Conservation (phyloP, 2,329 filamentous ascomycete species). For the Aureobasidium vineae region DNA sequence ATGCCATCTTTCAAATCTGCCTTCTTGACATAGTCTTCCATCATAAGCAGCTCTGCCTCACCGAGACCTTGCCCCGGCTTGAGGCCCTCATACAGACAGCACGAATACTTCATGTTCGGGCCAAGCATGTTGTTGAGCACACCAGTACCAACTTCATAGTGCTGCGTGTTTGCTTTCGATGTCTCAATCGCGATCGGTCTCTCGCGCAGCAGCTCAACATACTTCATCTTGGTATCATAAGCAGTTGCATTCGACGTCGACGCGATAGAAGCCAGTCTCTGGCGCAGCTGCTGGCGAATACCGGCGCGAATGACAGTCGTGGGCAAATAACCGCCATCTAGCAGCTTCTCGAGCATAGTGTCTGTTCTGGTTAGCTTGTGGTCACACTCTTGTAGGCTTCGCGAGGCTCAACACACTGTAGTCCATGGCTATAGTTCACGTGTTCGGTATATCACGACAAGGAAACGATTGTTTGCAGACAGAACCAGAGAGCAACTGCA, state of each 20-base stretch:
- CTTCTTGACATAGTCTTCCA: conserved; percentile 61
- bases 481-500: background rate
- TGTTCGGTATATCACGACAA: background rate
- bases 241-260: conserved; percentile 54
- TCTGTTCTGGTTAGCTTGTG: conserved; percentile 31
- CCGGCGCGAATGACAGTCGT: conserved; percentile 59
- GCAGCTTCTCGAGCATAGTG: conserved; percentile 53
- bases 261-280: conserved; percentile 57
- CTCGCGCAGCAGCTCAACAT: conserved; percentile 58
- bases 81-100: conserved; percentile 61
- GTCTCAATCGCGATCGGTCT: conserved; percentile 69
- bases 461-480: background rate
- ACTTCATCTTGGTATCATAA: conserved; percentile 62
- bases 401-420: conserved; percentile 8
- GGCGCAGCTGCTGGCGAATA: conserved; percentile 64
- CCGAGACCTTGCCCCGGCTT: conserved; percentile 46
- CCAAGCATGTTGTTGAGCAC: conserved; percentile 62
- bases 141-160: conserved; percentile 69
- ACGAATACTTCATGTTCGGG: conserved; percentile 71
- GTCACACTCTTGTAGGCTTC: background rate
- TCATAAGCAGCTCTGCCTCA: conserved; percentile 63
- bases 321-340: conserved; percentile 66
- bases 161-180: conserved; percentile 63
- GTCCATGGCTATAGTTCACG: conserved; percentile 5
- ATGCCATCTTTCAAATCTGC: conserved; percentile 60